Base-by-base conservation (phyloP, 495 filamentous ascomycete species). In the Hypoxylon rickii region DNA sequence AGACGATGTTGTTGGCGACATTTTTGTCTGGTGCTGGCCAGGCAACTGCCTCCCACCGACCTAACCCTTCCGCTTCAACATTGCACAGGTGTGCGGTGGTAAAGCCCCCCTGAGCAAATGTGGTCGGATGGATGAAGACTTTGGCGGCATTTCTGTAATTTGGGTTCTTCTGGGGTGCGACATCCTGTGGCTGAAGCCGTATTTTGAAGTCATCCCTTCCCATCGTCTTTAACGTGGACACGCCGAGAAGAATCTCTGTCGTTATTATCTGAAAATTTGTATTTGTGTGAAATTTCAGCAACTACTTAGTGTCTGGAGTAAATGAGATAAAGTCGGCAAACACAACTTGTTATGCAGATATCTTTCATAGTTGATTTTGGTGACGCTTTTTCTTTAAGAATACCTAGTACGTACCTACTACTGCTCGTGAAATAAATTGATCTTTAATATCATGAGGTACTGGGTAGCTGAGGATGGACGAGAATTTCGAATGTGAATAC, bases 1-100 rank as follows among this genome's bases (percentile, higher is more conserved):
- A 68, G 7, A 64, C 22, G 41, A 68, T 68, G 33, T 68, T 68
- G 19, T 66, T 68, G 16, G 63, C 65, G 34, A 68, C 65, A 41
- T 68, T 68, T 21, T 61, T 60, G 34, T 68, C 65, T 13, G 59
- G 59, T 5, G 62, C 65, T 0, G 62, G 62, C 65, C 65, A 68
- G n/a, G 58, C 63, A 40, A 68, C 58, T 1, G 55, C 58, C 43
- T 68, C 58, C 37, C 44, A 52, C n/a, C 55, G 55, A 44, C 12
- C 26, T 21, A 38, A 17, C 1, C 22, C 32, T 41, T 63, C 60
- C 1, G 50, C 49, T 31, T 68, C 58, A 7, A 68, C 49, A 18
- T 53, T 55, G 55, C 65, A 68, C 20, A 61, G 50, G 32, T 57
- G 37, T 15, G 62, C 65, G 3, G 55, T 66, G 7, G 51, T 54